A percentile compares a stretch with the other conserved stretches of the same genome.
These are phyloP conservation scores for Osmanthus fragrans DNA, from an alignment of 257 asterid genomes.

Conservation along the genomic window DNA sequence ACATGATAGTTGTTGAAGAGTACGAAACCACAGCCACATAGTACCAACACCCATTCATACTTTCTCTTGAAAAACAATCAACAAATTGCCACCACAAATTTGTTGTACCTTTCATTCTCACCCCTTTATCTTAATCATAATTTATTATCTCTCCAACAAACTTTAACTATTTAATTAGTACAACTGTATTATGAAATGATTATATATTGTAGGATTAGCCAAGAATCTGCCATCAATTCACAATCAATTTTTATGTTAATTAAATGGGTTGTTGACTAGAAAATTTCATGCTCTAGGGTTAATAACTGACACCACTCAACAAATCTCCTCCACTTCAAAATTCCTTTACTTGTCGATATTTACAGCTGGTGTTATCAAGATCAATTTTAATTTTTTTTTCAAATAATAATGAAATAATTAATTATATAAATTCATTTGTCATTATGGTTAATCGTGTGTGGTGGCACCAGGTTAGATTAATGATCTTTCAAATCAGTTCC, in stretches of 20 bases:
- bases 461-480: background rate
- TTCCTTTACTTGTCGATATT: background rate
- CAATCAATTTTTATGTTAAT: background rate
- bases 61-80: slow-evolving; percentile 13
- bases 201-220: slow-evolving; percentile 10
- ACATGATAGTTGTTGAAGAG: background rate
- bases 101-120: slow-evolving; percentile 6
- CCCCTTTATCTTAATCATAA: background rate
- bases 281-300: background rate
- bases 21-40: background rate
- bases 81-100: slow-evolving; percentile 32
- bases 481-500: background rate
- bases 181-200: background rate
- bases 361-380: background rate
- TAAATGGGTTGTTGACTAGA: slow-evolving; percentile 5
- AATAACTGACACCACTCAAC: background rate
- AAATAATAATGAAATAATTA: too few relatives aligned
- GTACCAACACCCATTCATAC: slow-evolving; percentile 2
- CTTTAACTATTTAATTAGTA: background rate
- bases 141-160: slow-evolving; percentile 9
- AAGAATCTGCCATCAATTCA: slow-evolving; percentile 1
- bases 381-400: too few relatives aligned
- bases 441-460: background rate
- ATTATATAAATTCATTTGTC: too few relatives aligned
- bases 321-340: background rate